Evolutionary conservation across 192 early-diverging fungal species (phyloP).

Genomic region (Linnemannia exigua): DNA sequence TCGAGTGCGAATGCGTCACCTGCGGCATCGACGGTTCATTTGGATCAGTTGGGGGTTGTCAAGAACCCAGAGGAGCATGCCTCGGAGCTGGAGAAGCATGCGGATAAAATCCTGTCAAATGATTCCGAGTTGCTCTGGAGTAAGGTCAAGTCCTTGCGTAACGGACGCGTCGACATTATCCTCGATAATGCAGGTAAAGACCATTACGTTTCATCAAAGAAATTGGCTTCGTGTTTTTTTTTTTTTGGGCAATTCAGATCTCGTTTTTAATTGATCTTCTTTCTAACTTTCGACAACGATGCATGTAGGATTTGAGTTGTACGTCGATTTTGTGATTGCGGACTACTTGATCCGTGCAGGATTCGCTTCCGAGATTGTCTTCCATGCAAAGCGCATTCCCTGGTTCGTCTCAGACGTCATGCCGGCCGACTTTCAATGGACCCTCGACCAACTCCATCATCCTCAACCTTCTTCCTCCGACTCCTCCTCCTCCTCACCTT

Average conservation of each 20-base stretch:
- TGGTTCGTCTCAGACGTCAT: slow-evolving; percentile 99
- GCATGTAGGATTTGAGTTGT: slow-evolving; percentile 87
- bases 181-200: slow-evolving; percentile 88
- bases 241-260: not conserved
- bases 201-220: not conserved
- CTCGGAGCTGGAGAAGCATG: slow-evolving; percentile 60
- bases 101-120: slow-evolving; percentile 79
- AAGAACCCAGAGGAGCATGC: slow-evolving; percentile 22
- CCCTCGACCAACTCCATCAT: slow-evolving; percentile 59
- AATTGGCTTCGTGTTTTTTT: no score
- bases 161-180: slow-evolving; percentile 83
- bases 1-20: slow-evolving; percentile 34
- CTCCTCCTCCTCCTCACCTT: not conserved
- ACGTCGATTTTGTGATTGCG: slow-evolving; percentile 88
- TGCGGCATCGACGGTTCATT: not conserved
- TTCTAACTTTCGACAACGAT: not conserved
- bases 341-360: slow-evolving; percentile 83
- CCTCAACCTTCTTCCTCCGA: slow-evolving; percentile 29
- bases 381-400: slow-evolving; percentile 90
- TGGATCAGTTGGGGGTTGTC: not conserved
- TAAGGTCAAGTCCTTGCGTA: slow-evolving; percentile 64
- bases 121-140: slow-evolving; percentile 77
- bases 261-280: not conserved
- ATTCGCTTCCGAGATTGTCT: slow-evolving; percentile 75
- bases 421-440: slow-evolving; percentile 82